phyloP scores from a whole-genome alignment of 495 filamentous ascomycete genomes.

The Neurospora africana region DNA sequence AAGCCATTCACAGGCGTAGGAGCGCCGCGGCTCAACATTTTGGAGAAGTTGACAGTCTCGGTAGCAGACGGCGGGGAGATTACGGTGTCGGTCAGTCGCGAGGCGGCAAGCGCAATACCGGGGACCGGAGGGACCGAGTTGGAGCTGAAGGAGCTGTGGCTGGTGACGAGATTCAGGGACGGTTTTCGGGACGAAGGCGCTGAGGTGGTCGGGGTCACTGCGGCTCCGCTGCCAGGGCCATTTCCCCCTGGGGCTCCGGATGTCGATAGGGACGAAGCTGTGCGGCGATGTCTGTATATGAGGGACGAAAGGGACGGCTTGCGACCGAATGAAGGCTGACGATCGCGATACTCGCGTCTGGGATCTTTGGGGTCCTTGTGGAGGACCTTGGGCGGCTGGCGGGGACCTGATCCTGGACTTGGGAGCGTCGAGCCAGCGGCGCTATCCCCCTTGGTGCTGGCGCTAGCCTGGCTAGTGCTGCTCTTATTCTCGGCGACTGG shows the following conservation, averaged over 20 bases:
- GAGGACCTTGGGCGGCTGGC: constrained; percentile 23
- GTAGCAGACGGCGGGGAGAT: constrained; percentile 21
- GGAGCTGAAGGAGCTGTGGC: constrained; percentile 14
- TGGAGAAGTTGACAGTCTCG: constrained; percentile 26
- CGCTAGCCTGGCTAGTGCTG: not conserved
- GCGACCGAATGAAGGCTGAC: constrained; percentile 34
- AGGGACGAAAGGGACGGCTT: constrained; percentile 32
- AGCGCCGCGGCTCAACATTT: constrained; percentile 33
- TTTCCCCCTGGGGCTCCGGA: constrained; percentile 8
- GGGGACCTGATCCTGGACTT: constrained; percentile 2
- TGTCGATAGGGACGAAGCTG: constrained; percentile 22
- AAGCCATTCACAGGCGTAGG: constrained; percentile 19
- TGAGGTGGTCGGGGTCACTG: constrained; percentile 9
- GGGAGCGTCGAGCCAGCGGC: not conserved
- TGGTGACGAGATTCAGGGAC: not conserved
- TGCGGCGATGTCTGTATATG: constrained; percentile 24
- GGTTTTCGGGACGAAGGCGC: not conserved
- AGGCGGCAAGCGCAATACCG: constrained; percentile 25
- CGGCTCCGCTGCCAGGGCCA: not conserved
- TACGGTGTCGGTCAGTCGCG: constrained; percentile 21
- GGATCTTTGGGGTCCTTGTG: constrained; percentile 23
- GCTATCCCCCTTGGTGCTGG: not conserved
- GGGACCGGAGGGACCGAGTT: constrained; percentile 29
- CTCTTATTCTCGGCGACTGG: not conserved
- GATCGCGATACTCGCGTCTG: constrained; percentile 21